These are phyloP conservation scores for Kwoniella shandongensis DNA, from an alignment of 768 basidiomycete species.

Conservation along the genomic window DNA sequence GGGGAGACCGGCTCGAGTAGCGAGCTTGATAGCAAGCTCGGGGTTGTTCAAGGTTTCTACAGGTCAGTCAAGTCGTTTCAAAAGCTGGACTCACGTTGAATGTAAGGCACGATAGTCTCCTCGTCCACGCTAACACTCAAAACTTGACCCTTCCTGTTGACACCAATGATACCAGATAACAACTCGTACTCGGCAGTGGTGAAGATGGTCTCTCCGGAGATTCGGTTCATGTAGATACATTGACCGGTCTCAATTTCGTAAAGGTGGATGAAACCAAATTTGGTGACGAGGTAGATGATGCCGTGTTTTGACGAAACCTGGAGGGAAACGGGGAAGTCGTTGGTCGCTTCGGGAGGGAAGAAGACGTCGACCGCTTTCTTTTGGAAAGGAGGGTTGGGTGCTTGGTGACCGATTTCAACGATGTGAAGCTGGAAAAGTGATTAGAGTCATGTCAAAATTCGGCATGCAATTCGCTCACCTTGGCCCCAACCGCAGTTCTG, in stretches of 20 bases:
- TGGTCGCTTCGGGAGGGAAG: slow-evolving; percentile 96
- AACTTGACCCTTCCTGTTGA: slow-evolving; percentile 99
- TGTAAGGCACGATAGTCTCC: slow-evolving; percentile 91
- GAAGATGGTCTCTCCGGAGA: slow-evolving; percentile 98
- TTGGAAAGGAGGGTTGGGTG: slow-evolving; percentile 84
- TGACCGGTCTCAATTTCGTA: slow-evolving; percentile 97
- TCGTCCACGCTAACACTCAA: slow-evolving; percentile 96
- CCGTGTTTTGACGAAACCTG: slow-evolving; percentile 97
- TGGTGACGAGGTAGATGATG: slow-evolving; percentile 94
- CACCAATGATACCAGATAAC: slow-evolving; percentile 92
- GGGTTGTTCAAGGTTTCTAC: slow-evolving; percentile 82
- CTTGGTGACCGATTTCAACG: slow-evolving; percentile 95
- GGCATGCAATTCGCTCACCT: no score
- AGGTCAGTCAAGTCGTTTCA: slow-evolving; percentile 1
- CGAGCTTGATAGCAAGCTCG: slow-evolving; percentile 95
- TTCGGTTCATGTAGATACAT: slow-evolving; percentile 99
- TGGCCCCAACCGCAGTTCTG: slow-evolving; percentile 93
- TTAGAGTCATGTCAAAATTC: slow-evolving; percentile 20
- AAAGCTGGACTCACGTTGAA: slow-evolving; percentile 60
- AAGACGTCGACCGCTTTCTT: slow-evolving; percentile 99
- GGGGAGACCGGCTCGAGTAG: slow-evolving; percentile 90
- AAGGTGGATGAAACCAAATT: slow-evolving; percentile 98
- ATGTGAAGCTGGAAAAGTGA: slow-evolving; percentile 75
- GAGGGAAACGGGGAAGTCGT: slow-evolving; percentile 99
- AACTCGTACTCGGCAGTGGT: slow-evolving; percentile 95